Conservation (phyloP, 2,329 filamentous ascomycete species). For the Didymosphaeria variabile region DNA sequence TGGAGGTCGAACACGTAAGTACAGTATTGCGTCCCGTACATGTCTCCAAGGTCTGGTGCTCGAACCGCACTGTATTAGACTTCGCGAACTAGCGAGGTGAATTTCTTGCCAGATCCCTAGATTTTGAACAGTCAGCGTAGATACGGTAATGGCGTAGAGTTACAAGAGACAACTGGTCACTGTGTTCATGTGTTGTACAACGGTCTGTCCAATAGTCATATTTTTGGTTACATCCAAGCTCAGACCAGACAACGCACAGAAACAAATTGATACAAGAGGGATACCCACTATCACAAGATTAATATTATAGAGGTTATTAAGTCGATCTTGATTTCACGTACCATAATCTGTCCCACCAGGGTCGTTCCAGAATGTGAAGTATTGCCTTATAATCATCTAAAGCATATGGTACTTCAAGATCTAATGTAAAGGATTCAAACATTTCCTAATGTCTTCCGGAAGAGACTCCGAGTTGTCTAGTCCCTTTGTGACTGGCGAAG, state of each 20-base stretch:
- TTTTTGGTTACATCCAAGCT: background rate
- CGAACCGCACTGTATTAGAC: constrained; percentile 6
- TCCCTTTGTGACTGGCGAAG: too few relatives aligned
- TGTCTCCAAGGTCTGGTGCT: background rate
- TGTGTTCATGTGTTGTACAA: background rate
- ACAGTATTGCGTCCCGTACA: background rate
- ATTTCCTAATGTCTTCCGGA: background rate
- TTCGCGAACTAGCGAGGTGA: constrained; percentile 1
- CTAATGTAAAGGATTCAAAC: background rate
- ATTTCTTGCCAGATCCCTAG: constrained; percentile 13
- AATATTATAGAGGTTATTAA: background rate
- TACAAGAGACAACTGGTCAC: background rate
- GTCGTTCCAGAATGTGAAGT: background rate
- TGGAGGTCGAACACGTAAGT: background rate
- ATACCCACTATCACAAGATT: background rate
- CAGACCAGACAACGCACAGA: background rate
- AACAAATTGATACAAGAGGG: background rate
- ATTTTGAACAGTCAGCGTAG: background rate
- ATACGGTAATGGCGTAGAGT: background rate
- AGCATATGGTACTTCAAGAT: background rate
- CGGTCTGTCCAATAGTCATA: background rate
- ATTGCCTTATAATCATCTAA: background rate
- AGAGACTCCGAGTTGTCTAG: background rate
- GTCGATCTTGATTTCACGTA: background rate
- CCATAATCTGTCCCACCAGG: constrained; percentile 14